Base-by-base conservation (phyloP, 1,284 basidiomycete genomes). In the Trametes versicolor region DNA sequence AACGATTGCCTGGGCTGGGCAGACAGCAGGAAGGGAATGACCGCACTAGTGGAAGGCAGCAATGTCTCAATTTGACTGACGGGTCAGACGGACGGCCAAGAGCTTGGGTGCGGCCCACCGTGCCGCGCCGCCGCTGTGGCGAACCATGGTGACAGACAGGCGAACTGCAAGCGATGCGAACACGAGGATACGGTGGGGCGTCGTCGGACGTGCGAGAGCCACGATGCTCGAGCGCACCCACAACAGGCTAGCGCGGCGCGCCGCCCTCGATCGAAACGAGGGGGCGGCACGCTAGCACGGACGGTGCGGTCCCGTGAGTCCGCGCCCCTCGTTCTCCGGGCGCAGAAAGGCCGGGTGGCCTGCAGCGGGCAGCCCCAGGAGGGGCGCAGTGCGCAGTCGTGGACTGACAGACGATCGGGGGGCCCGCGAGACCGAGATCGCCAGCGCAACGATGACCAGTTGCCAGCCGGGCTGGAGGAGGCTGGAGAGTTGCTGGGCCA, bases 311-410 rank as follows among this genome's bases (percentile, higher is more conserved):
- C 53, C 53, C 53, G 53, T 43, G 53, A 8, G 52, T 21, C 41
- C 53, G 53, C 53, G 53, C 53, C 54, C 41, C 43, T 56, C 54
- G 54, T n/a, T 43, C 37, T 56, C 54, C 54, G 54, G 54, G 27
- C 17, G 9, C 27, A 47, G 9, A 25, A 56, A 17, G 9, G 41
- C 54, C 54, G 54, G 54, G 50, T 32, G 36, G 21, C 36, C 52
- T 37, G 37, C 52, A 39, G 23, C 51, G 51, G 32, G 37, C 52
- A 25, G 36, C 29, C 9, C 29, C 9, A 15, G 36, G 10, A 12
- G 34, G 34, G 36, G 21, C 21, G 34, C 15, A 36, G 23, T n/a
- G 34, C 45, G 52, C 52, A 39, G 37, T 15, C 34, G 37, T 41
- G 52, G 36, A 36, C 52, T 39, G 52, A 36, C 52, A 36, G 32